Base-by-base conservation (phyloP, 148 eudicot genomes). In the Arctostaphylos glauca region DNA sequence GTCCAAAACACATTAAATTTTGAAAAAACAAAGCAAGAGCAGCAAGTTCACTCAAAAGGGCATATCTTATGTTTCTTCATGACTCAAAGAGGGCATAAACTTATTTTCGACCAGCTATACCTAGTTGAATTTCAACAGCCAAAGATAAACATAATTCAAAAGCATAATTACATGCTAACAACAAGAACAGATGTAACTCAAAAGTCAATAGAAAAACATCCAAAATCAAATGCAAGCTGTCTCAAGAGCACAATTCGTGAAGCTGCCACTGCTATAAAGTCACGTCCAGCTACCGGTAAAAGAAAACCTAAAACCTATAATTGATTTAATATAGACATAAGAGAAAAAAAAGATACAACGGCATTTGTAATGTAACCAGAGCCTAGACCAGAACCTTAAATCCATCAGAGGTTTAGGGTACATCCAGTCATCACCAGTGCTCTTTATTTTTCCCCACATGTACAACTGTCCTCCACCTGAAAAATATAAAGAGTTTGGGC, bases 381-480 rank as follows among this genome's bases (percentile, higher is more conserved):
- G 49, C 58, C 81, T 55, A 53, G 82, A 82, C 41, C 80, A 60
- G 86, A 96, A 96, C 99, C 98, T 96, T 80, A 96, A 87, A 93
- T 96, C 99, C 95, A 96, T 89, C 41, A 93, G 87, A 83, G 98
- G 98, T 88, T 96, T 96, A 55, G 99, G 99, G 87, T 96, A 96
- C 99, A 96, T 96, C 94, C 94, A 96, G 76, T 96, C 97, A 85
- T 96, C 99, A 71, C 99, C 99, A 31, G 90, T 89, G 80, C 80
- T 89, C 92, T 96, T 96, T 82, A 96, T 19, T 85, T 96, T 96
- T 4, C 99, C 99, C 99, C 99, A 94, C 98, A 96, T 93, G 82
- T 94, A 96, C 83, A 97, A 84, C 87, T 97, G 99, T 79, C 99
- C 99, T 77, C 98, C 99, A 86, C 91, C 99, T 97, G 90, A 59